Base-by-base conservation (phyloP, 2,329 filamentous ascomycete species). In the Colletotrichum musae region DNA sequence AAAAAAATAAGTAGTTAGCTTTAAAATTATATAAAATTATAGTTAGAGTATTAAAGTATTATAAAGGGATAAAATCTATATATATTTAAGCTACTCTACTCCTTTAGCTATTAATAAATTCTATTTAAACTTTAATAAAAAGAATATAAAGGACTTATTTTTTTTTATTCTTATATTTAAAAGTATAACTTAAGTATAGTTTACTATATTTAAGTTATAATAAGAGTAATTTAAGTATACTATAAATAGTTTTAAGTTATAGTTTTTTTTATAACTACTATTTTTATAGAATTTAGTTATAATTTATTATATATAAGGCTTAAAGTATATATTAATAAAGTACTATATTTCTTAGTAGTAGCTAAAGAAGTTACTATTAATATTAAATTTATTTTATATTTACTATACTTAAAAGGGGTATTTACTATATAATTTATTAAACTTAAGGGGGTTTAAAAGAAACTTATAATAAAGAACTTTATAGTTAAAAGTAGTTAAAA, bases 1-100 rank as follows among this genome's bases (percentile, higher is more conserved):
- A 21, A 21, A 21, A 21, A 21, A 21, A 3, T 21, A 21, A 21
- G 21, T 18, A 56, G 36, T 9, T 32, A 13, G 2, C 5, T 56
- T 52, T 18, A 57, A 28, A 28, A 57, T 32, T 18, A 58, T 18
- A 58, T 56, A 56, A 36, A 6, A 36, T n/a, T n/a, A 36, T 56
- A 36, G 36, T 36, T 24, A 36, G 36, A 4, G 36, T 39, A 36
- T 36, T 36, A n/a, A 36, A 32, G 36, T 56, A 56, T 21, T 24
- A 13, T n/a, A 56, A 56, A 36, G 7, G 5, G 2, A 21, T 3
- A 2, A 4, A 3, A 56, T 36, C 36, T 12, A 56, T 15, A 36
- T 21, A 21, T 21, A 21, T 21, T 21, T 21, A 2, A 21, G 3
- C 21, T 36, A 36, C 15, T 9, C 6, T 24, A 56, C n/a, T 36